phyloP scores from a whole-genome alignment of 495 filamentous ascomycete genomes.

The Glonium stellatum region DNA sequence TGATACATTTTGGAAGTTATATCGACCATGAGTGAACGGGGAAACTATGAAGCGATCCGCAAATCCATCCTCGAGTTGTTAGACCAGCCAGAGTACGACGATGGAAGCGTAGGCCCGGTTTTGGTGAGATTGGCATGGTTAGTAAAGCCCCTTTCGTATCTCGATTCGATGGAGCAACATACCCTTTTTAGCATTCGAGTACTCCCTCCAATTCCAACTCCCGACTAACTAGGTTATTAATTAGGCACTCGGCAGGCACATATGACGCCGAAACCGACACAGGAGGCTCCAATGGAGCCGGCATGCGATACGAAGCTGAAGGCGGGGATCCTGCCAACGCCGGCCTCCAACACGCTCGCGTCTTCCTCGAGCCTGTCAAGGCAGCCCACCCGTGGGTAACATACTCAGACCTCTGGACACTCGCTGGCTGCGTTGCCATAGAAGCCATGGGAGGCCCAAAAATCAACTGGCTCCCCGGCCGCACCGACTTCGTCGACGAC shows the following conservation, averaged over 20 bases:
- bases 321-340: constrained; percentile 59
- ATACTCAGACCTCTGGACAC: constrained; percentile 55
- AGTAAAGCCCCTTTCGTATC: constrained; percentile 17
- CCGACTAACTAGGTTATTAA: background rate
- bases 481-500: constrained; percentile 54
- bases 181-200: no score
- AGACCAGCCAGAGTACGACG: constrained; percentile 54
- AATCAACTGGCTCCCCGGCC: constrained; percentile 48
- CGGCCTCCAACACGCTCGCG: constrained; percentile 55
- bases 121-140: constrained; percentile 58
- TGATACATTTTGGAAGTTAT: background rate
- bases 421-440: constrained; percentile 54
- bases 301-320: constrained; percentile 58
- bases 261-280: constrained; percentile 53
- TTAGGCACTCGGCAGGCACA: constrained; percentile 54
- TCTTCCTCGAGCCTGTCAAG: constrained; percentile 56
- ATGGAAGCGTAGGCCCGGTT: constrained; percentile 55
- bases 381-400: constrained; percentile 54
- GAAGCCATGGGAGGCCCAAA: constrained; percentile 51
- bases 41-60: constrained; percentile 48
- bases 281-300: constrained; percentile 57
- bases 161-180: no score
- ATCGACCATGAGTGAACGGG: background rate
- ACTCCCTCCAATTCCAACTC: no score
- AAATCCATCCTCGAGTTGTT: constrained; percentile 49